Evolutionary conservation across 202 grass and related monocot species (phyloP).

Genomic region (Cymbopogon flexuosus): DNA sequence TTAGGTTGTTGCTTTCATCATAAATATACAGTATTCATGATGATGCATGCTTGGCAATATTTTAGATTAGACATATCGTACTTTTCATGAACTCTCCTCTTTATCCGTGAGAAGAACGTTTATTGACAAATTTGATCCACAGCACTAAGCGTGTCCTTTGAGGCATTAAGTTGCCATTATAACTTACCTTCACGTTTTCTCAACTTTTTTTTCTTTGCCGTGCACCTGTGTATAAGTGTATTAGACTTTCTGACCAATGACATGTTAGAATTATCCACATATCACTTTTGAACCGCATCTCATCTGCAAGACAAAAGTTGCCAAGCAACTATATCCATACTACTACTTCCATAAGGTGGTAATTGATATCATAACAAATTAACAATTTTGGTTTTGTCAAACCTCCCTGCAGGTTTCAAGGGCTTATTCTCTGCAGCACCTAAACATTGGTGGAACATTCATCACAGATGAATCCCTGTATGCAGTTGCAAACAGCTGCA

Average conservation of each 20-base stretch:
- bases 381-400: not conserved
- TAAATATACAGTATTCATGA: not conserved
- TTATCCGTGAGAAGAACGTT: not conserved
- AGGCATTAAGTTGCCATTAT: not conserved
- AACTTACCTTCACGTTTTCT: conserved; percentile 25
- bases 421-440: conserved; percentile 73
- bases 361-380: not conserved
- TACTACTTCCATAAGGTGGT: not conserved
- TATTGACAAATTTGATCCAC: not conserved
- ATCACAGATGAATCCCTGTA: conserved; percentile 87
- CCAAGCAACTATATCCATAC: not conserved
- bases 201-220: not conserved
- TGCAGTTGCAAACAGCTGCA: conserved; percentile 64
- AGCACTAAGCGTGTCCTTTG: not conserved
- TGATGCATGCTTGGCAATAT: not conserved
- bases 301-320: not conserved
- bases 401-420: conserved; percentile 58
- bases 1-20: not conserved
- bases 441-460: conserved; percentile 89
- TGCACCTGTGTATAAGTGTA: too few relatives aligned
- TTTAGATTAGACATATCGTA: not conserved
- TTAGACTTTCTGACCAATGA: not conserved
- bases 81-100: not conserved
- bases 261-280: not conserved
- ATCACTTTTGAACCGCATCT: not conserved